These are phyloP conservation scores for Fusarium metavorans DNA, from an alignment of 2,329 filamentous ascomycete species.

Conservation along the genomic window DNA sequence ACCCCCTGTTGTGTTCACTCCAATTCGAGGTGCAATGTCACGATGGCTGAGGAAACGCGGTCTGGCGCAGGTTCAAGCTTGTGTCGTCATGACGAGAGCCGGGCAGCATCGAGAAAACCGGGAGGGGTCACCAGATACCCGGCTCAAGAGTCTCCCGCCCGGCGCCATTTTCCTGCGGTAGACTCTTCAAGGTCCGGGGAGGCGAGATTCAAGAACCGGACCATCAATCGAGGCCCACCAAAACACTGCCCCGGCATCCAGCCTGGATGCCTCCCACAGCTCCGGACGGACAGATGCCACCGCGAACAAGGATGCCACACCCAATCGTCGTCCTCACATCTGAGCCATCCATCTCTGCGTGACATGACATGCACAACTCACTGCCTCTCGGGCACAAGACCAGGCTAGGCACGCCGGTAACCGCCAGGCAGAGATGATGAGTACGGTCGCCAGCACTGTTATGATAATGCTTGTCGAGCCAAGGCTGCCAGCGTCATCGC, in stretches of 20 bases:
- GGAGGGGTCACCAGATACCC: not conserved
- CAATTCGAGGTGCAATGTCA: conserved; percentile 41
- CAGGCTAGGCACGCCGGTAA: conserved; percentile 28
- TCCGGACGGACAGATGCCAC: conserved; percentile 42
- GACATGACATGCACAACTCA: conserved; percentile 43
- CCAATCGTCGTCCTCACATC: conserved; percentile 32
- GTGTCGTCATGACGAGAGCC: not conserved
- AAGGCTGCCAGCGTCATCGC: conserved; percentile 40
- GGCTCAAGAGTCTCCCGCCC: not conserved
- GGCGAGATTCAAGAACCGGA: conserved; percentile 35
- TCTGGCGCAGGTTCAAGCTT: conserved; percentile 19
- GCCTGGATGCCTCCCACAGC: conserved; percentile 39
- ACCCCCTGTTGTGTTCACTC: conserved; percentile 36
- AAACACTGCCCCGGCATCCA: conserved; percentile 41
- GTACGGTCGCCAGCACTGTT: conserved; percentile 5
- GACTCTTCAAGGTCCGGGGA: conserved; percentile 20
- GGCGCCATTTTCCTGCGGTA: not conserved
- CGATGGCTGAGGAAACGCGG: conserved; percentile 31
- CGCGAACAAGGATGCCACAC: conserved; percentile 35
- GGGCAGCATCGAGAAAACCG: not conserved
- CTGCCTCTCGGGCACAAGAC: conserved; percentile 17
- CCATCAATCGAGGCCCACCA: conserved; percentile 37
- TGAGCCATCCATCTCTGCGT: conserved; percentile 39
- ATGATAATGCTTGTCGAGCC: conserved; percentile 14
- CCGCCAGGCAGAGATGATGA: conserved; percentile 33